Evolutionary conservation across 2,329 filamentous ascomycete genomes (phyloP).

Genomic region (Bertia moriformis): DNA sequence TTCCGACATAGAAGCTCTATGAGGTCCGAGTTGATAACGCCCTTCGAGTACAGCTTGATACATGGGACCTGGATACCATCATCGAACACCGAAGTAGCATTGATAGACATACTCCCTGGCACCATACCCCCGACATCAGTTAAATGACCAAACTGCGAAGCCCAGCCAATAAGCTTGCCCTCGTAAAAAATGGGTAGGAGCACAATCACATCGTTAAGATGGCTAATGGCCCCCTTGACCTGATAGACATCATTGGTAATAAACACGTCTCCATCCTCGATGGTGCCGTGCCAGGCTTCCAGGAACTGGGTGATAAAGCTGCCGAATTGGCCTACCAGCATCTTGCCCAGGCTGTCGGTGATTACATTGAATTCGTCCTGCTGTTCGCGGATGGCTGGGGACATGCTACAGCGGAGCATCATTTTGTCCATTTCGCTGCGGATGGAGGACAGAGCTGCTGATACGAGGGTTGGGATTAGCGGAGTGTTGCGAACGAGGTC

Average conservation of each 20-base stretch:
- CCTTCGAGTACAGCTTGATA: conserved; percentile 27
- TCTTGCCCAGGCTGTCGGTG: conserved; percentile 28
- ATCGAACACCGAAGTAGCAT: conserved; percentile 28
- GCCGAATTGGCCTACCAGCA: conserved; percentile 34
- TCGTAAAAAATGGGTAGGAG: conserved; percentile 29
- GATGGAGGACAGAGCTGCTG: conserved; percentile 27
- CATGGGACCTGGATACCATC: conserved; percentile 32
- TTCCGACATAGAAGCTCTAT: conserved; percentile 30
- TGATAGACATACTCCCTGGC: conserved; percentile 32
- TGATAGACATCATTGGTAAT: conserved; percentile 34
- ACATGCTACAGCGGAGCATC: conserved; percentile 34
- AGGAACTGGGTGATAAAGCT: conserved; percentile 31
- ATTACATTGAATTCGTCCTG: conserved; percentile 38
- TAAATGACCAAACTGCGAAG: conserved; percentile 32
- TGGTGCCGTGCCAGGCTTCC: conserved; percentile 25
- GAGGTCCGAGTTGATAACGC: conserved; percentile 24
- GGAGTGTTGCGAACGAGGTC: conserved; percentile 20
- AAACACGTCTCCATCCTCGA: conserved; percentile 32
- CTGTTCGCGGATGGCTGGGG: conserved; percentile 31
- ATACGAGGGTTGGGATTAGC: conserved; percentile 25
- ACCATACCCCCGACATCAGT: conserved; percentile 29
- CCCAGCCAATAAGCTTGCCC: conserved; percentile 27
- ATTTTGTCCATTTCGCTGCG: conserved; percentile 32
- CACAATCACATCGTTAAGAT: conserved; percentile 33
- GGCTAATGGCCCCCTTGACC: conserved; percentile 29